phyloP scores from a whole-genome alignment of 2,329 filamentous ascomycete genomes.

The Cytospora chrysosperma region DNA sequence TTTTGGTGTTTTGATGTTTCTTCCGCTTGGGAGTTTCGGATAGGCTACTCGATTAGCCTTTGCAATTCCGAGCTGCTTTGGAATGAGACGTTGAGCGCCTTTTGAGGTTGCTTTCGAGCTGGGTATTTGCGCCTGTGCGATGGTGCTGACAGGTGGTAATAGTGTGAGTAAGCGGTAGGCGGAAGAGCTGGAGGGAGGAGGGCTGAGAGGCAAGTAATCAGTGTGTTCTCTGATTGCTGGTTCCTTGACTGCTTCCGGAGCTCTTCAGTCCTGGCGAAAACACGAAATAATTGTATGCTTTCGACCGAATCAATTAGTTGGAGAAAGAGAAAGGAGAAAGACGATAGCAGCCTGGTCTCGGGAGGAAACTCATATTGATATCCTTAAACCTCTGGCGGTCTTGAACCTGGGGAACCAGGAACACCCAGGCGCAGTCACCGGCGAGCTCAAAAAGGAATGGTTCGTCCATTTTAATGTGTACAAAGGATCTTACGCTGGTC shows the following conservation, averaged over 20 bases:
- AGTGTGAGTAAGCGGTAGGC: conserved; percentile 15
- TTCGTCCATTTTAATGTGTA: conserved; percentile 10
- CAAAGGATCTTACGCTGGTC: neutral
- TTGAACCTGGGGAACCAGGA: conserved; percentile 21
- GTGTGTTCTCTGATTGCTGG: conserved; percentile 7
- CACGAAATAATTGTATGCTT: neutral
- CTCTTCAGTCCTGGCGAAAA: conserved; percentile 13
- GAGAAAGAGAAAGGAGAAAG: conserved; percentile 3
- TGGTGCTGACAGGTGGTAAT: conserved; percentile 11
- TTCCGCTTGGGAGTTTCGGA: neutral
- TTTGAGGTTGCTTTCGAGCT: neutral
- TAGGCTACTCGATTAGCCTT: neutral
- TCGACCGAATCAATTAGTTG: neutral
- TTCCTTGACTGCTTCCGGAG: conserved; percentile 21
- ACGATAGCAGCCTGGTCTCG: neutral
- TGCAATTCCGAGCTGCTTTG: neutral
- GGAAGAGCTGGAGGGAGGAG: conserved; percentile 11
- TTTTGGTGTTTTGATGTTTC: neutral
- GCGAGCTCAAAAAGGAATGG: conserved; percentile 23
- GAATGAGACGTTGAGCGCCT: neutral
- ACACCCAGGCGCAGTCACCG: conserved; percentile 17
- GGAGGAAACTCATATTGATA: conserved; percentile 25
- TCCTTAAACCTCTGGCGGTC: conserved; percentile 14
- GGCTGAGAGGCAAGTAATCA: conserved; percentile 6
- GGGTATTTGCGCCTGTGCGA: neutral